These are phyloP conservation scores for Sphaerulina musiva DNA, from an alignment of 2,329 filamentous ascomycete genomes.

Conservation along the genomic window DNA sequence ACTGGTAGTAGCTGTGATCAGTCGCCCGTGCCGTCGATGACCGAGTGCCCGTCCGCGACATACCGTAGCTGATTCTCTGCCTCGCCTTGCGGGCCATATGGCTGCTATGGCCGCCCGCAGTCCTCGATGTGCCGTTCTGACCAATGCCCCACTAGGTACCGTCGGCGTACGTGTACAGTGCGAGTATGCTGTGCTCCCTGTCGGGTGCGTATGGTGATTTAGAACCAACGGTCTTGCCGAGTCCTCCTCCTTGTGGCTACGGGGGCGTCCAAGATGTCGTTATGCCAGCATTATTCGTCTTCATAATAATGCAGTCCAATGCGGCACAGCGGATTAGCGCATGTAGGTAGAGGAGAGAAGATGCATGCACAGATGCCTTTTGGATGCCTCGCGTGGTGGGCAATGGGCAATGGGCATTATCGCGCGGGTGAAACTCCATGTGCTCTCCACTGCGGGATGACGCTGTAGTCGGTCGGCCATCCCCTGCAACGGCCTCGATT, in stretches of 20 bases:
- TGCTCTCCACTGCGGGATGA: too few species aligned
- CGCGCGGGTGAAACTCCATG: too few species aligned
- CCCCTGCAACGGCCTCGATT: too few species aligned
- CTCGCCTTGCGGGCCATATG: conserved; percentile 48
- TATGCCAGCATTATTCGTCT: too few species aligned
- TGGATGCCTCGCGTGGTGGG: too few species aligned
- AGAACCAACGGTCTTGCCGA: background rate
- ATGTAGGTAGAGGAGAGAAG: too few species aligned
- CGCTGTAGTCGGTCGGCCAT: too few species aligned
- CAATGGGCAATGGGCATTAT: too few species aligned
- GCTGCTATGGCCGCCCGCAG: background rate
- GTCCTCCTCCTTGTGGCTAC: background rate
- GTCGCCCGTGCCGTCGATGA: conserved; percentile 7
- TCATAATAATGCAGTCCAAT: too few species aligned
- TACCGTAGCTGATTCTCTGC: conserved; percentile 48
- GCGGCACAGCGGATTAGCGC: too few species aligned
- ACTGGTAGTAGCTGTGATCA: conserved; percentile 32
- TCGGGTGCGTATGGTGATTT: background rate
- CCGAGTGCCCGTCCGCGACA: conserved; percentile 18
- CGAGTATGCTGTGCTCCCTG: background rate
- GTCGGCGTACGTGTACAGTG: background rate
- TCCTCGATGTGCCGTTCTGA: background rate
- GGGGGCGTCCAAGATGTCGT: background rate
- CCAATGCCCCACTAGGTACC: background rate
- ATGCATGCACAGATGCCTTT: too few species aligned